phyloP scores from a whole-genome alignment of 306 rosid species.

The Fragaria ananassa region DNA sequence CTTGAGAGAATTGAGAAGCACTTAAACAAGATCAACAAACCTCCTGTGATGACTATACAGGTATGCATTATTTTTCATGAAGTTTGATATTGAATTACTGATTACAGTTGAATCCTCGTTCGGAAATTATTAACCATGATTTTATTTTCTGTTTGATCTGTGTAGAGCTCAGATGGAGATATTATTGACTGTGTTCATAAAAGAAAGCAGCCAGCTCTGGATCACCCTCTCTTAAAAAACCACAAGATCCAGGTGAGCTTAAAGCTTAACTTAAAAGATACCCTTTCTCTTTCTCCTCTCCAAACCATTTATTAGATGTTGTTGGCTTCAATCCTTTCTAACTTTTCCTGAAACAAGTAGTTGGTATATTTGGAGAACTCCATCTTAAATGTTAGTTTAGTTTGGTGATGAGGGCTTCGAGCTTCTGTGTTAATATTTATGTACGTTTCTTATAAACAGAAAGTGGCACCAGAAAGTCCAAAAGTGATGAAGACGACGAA shows the following conservation, averaged over 20 bases:
- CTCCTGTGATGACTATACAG: slow-evolving; percentile 64
- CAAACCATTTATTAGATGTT: slow-evolving; percentile 1
- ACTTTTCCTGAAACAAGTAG: neutral
- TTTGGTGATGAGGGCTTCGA: neutral
- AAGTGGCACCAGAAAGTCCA: slow-evolving; percentile 55
- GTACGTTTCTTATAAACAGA: slow-evolving; percentile 36
- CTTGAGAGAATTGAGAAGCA: slow-evolving; percentile 73
- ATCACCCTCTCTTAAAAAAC: slow-evolving; percentile 48
- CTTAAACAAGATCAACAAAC: slow-evolving; percentile 77
- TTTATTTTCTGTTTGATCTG: neutral
- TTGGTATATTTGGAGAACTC: neutral
- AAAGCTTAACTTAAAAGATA: neutral
- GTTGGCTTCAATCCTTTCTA: neutral
- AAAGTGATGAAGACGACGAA: slow-evolving; percentile 27
- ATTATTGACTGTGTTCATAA: slow-evolving; percentile 49
- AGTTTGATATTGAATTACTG: neutral
- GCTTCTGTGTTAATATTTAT: neutral
- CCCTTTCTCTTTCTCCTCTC: neutral
- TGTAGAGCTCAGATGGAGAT: slow-evolving; percentile 70
- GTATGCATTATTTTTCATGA: slow-evolving; percentile 26
- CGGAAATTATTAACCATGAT: neutral
- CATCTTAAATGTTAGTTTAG: neutral
- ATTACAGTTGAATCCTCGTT: neutral
- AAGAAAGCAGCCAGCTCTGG: slow-evolving; percentile 49
- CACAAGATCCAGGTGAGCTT: slow-evolving; percentile 53